Evolutionary conservation across 2,329 filamentous ascomycete species (phyloP).

Genomic region (Lasiodiplodia theobromae): DNA sequence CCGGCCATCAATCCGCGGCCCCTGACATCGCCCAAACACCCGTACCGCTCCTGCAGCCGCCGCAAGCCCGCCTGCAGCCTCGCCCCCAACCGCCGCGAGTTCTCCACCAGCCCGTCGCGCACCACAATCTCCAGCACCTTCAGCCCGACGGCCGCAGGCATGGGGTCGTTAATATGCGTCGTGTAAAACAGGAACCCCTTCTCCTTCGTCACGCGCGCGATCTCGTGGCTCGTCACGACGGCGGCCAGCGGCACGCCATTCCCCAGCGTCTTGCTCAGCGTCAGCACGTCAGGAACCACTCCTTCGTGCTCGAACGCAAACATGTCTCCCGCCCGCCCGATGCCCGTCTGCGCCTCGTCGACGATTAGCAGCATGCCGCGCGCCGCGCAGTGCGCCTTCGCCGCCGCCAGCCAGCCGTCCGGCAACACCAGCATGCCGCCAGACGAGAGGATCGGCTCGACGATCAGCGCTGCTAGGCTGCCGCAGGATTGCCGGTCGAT

Average conservation of each 20-base stretch:
- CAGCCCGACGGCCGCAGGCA: conserved; percentile 65
- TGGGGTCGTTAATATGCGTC: conserved; percentile 68
- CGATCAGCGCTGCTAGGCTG: conserved; percentile 68
- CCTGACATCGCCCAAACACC: conserved; percentile 68
- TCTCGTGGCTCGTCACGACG: conserved; percentile 62
- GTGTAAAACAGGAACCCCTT: conserved; percentile 65
- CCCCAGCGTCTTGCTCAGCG: conserved; percentile 67
- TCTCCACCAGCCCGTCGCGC: conserved; percentile 60
- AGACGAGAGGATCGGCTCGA: conserved; percentile 67
- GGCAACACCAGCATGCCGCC: conserved; percentile 68
- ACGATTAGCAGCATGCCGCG: conserved; percentile 46
- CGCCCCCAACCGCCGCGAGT: conserved; percentile 54
- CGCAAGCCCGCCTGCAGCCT: conserved; percentile 58
- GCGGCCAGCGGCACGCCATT: conserved; percentile 66
- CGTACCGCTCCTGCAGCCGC: conserved; percentile 58
- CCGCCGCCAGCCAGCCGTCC: conserved; percentile 62
- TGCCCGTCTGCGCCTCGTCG: conserved; percentile 48
- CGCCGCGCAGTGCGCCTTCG: conserved; percentile 54
- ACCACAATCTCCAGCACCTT: conserved; percentile 69
- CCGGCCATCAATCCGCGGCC: conserved; percentile 66
- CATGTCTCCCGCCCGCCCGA: conserved; percentile 45
- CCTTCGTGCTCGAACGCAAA: conserved; percentile 38
- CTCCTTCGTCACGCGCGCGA: conserved; percentile 58
- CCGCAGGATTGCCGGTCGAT: conserved; percentile 67
- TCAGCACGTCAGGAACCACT: conserved; percentile 61